Percentiles rank a stretch among this genome's conserved stretches.
These are phyloP conservation scores for Stagonosporopsis chrysanthemi DNA, from an alignment of 2,329 filamentous ascomycete genomes.

Conservation along the genomic window DNA sequence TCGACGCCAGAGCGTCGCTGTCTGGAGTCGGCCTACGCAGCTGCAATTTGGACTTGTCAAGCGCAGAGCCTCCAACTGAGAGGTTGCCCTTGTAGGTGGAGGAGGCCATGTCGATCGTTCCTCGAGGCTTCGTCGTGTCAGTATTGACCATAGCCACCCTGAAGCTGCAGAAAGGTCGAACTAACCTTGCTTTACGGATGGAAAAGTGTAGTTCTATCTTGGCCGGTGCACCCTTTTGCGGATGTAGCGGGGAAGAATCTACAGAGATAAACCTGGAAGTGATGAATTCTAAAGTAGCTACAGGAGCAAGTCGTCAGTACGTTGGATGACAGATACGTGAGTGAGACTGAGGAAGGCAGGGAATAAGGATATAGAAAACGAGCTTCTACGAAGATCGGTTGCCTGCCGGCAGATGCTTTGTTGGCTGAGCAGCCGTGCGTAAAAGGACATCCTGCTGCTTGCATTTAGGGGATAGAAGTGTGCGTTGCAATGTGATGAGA, in stretches of 20 bases:
- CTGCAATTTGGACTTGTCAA: conserved; percentile 72
- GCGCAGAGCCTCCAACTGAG: conserved; percentile 37
- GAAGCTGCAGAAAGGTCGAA: neutral
- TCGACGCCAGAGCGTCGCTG: conserved; percentile 91
- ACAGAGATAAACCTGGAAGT: neutral
- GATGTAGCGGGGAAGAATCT: neutral
- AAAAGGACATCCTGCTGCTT: neutral
- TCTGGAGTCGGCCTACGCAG: conserved; percentile 87
- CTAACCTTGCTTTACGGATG: conserved; percentile 1
- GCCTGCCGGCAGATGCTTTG: neutral
- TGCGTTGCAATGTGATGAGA: neutral
- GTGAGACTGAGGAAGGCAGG: neutral
- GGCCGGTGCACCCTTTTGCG: neutral
- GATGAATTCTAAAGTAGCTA: neutral
- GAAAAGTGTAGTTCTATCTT: neutral
- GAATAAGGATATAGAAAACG: neutral
- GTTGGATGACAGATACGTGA: too few relatives aligned
- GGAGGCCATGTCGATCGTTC: conserved; percentile 34
- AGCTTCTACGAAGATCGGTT: neutral
- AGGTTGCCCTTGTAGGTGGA: conserved; percentile 40
- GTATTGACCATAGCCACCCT: neutral
- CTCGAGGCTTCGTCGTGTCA: conserved; percentile 1
- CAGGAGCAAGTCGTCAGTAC: neutral
- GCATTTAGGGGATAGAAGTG: neutral
- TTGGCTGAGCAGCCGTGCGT: neutral